Evolutionary conservation across 345 rosid species (phyloP).

Genomic region (Rhodamnia argentea): DNA sequence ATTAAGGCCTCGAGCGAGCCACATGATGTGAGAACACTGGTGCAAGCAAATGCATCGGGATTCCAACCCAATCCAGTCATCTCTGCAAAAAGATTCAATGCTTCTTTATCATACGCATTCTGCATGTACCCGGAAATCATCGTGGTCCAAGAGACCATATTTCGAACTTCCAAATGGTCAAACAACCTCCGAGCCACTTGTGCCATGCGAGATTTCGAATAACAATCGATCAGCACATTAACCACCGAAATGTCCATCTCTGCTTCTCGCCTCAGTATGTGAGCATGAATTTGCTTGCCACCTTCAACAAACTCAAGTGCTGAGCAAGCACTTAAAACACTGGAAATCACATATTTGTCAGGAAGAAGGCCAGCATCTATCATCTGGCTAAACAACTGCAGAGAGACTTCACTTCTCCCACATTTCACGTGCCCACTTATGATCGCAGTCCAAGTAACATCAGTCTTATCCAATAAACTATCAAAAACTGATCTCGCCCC

Average conservation of each 20-base stretch:
- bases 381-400: conserved; percentile 38
- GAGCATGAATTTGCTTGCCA: conserved; percentile 65
- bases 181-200: conserved; percentile 34
- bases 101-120: conserved; percentile 45
- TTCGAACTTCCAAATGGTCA: conserved; percentile 31
- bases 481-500: conserved; percentile 54
- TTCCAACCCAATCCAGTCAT: conserved; percentile 34
- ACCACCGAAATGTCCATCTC: conserved; percentile 51
- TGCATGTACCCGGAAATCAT: conserved; percentile 67
- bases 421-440: conserved; percentile 47
- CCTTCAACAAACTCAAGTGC: conserved; percentile 36
- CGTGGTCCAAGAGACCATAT: conserved; percentile 66
- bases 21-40: conserved; percentile 63
- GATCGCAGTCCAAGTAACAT: conserved; percentile 62
- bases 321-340: conserved; percentile 55
- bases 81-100: conserved; percentile 33
- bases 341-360: conserved; percentile 49
- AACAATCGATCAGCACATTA: conserved; percentile 59
- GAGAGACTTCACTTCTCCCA: conserved; percentile 42
- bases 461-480: conserved; percentile 35
- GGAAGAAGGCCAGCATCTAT: conserved; percentile 19
- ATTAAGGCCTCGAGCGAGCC: conserved; percentile 43
- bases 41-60: conserved; percentile 61
- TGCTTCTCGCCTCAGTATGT: conserved; percentile 42
- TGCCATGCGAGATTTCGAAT: conserved; percentile 49